A percentile compares a stretch with the other conserved stretches of the same genome.
Evolutionary conservation across 129 eudicot genomes (phyloP).

Genomic region (Flaveria ramosissima): DNA sequence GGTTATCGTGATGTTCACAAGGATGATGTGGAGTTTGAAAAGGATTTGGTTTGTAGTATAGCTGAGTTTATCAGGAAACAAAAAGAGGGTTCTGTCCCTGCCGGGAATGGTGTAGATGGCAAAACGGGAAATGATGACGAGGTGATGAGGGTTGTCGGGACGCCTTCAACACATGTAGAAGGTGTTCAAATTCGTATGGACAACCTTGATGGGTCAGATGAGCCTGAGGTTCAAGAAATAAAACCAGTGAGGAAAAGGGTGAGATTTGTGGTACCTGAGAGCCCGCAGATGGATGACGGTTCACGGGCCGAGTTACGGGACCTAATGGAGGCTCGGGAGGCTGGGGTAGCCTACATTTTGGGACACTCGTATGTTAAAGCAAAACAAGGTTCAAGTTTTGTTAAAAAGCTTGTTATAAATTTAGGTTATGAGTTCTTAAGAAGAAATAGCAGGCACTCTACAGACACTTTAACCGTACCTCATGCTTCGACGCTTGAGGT

Average conservation of each 20-base stretch:
- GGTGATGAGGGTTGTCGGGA: conserved; percentile 68
- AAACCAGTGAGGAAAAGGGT: conserved; percentile 61
- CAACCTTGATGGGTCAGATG: not conserved
- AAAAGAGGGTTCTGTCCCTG: conserved; percentile 25
- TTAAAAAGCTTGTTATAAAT: conserved; percentile 68
- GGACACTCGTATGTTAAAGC: conserved; percentile 88
- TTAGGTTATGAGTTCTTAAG: conserved; percentile 78
- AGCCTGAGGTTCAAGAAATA: conserved; percentile 38
- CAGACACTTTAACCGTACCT: conserved; percentile 59
- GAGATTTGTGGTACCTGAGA: conserved; percentile 77
- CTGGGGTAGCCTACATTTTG: conserved; percentile 81
- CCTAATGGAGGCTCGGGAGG: conserved; percentile 84
- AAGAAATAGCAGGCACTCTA: conserved; percentile 60
- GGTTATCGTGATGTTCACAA: conserved; percentile 94
- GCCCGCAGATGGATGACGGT: conserved; percentile 49
- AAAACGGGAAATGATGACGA: conserved; percentile 38
- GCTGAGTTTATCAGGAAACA: conserved; percentile 80
- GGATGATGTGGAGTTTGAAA: conserved; percentile 84
- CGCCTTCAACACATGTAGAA: conserved; percentile 50
- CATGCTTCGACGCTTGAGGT: conserved; percentile 95
- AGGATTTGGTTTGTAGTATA: conserved; percentile 79
- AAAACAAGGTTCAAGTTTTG: conserved; percentile 64
- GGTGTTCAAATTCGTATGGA: conserved; percentile 43
- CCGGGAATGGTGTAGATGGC: conserved; percentile 17
- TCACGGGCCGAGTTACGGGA: conserved; percentile 63